These are phyloP conservation scores for Claviceps citrina DNA, from an alignment of 2,329 filamentous ascomycete species.

Conservation along the genomic window DNA sequence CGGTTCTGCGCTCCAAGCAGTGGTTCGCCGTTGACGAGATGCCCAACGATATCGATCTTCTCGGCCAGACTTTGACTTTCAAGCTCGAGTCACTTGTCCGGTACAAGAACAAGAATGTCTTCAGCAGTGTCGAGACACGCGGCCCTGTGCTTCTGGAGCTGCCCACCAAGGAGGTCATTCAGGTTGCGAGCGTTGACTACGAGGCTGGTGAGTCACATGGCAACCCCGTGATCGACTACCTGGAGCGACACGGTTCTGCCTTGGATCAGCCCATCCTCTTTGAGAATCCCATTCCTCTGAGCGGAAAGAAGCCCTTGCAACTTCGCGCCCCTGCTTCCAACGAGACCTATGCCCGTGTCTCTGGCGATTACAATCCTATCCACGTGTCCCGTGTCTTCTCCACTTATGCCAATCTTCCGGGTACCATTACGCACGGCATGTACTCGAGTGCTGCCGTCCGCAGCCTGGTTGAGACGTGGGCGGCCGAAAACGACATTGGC, in stretches of 20 bases:
- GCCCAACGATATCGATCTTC: conserved; percentile 61
- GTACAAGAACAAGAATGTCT: conserved; percentile 89
- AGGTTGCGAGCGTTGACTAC: conserved; percentile 94
- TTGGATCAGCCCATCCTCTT: conserved; percentile 96
- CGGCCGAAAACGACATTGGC: conserved; percentile 94
- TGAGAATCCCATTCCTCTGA: conserved; percentile 91
- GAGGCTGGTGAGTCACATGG: conserved; percentile 81
- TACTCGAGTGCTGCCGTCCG: conserved; percentile 95
- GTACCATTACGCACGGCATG: conserved; percentile 98
- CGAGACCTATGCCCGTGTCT: conserved; percentile 94
- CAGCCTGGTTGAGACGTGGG: conserved; percentile 95
- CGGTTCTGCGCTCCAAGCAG: conserved; percentile 87
- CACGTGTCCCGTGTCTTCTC: conserved; percentile 96
- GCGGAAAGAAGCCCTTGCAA: conserved; percentile 75
- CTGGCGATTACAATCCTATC: conserved; percentile 96
- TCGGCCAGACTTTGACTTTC: conserved; percentile 91
- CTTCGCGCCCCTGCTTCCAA: conserved; percentile 89
- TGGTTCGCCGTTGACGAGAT: conserved; percentile 78
- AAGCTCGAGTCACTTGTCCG: conserved; percentile 79
- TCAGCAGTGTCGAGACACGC: conserved; percentile 79
- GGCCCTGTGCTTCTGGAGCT: conserved; percentile 89
- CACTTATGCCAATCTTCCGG: conserved; percentile 84
- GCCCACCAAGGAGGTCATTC: conserved; percentile 91
- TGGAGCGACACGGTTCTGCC: conserved; percentile 76
- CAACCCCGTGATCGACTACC: conserved; percentile 93